Percentiles rank a stretch among this genome's conserved stretches.
These are phyloP conservation scores for Kodamaea laetipori DNA, from an alignment of 805 yeast species.

Conservation along the genomic window DNA sequence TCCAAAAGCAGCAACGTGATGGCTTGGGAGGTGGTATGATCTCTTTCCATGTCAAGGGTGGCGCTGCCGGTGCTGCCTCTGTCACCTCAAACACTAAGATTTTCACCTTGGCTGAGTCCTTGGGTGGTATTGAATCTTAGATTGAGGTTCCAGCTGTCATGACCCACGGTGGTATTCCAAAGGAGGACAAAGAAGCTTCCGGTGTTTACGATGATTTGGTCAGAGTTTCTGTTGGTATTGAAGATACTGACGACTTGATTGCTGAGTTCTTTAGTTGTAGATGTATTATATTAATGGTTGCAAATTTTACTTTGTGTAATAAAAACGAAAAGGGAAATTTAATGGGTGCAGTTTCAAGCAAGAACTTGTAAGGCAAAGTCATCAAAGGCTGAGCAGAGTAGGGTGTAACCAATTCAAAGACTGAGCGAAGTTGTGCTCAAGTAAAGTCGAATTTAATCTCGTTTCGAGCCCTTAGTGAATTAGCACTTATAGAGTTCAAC, in stretches of 20 bases:
- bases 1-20: slow-evolving; percentile 74
- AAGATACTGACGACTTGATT: slow-evolving; percentile 34
- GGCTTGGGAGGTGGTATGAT: slow-evolving; percentile 92
- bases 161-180: slow-evolving; percentile 92
- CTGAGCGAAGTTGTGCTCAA: too few species aligned
- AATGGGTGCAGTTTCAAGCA: too few species aligned
- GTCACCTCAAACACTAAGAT: slow-evolving; percentile 74
- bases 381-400: too few species aligned
- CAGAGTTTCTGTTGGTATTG: slow-evolving; percentile 46
- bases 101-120: slow-evolving; percentile 85
- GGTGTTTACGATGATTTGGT: slow-evolving; percentile 83
- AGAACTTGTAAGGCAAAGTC: too few species aligned
- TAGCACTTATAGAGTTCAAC: too few species aligned
- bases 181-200: slow-evolving; percentile 70
- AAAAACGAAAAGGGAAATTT: too few species aligned
- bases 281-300: background rate
- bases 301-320: too few species aligned
- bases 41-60: slow-evolving; percentile 83
- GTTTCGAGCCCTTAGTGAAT: too few species aligned
- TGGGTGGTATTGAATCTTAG: slow-evolving; percentile 87
- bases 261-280: slow-evolving; percentile 49
- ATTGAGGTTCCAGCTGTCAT: slow-evolving; percentile 86
- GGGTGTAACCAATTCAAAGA: too few species aligned
- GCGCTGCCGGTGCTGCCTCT: slow-evolving; percentile 70
- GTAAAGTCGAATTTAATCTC: too few species aligned